phyloP scores from a whole-genome alignment of 31 red algal genomes.

The Asparagopsis taxiformis region DNA sequence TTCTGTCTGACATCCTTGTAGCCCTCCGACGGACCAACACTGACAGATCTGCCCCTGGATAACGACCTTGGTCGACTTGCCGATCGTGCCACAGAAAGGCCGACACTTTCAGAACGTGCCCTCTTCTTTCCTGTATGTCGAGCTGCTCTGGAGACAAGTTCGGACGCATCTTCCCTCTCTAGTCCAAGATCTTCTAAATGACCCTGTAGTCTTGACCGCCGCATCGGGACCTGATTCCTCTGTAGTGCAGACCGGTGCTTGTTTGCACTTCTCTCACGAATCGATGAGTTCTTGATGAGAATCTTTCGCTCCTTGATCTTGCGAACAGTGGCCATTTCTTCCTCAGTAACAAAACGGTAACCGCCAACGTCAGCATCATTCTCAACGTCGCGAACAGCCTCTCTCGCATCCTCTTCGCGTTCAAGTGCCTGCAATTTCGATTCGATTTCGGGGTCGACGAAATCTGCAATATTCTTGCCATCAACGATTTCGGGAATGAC shows the following conservation, averaged over 20 bases:
- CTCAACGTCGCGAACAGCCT: conserved; percentile 67
- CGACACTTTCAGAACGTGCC: conserved; percentile 36
- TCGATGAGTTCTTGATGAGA: conserved; percentile 30
- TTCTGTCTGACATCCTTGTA: conserved; percentile 66
- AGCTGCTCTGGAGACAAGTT: conserved; percentile 41
- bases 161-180: conserved; percentile 63
- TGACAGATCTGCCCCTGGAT: conserved; percentile 37
- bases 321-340: conserved; percentile 50
- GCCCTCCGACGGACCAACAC: conserved; percentile 63
- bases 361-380: conserved; percentile 73
- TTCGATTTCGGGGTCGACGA: conserved; percentile 94
- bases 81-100: conserved; percentile 31
- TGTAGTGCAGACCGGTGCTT: conserved; percentile 33
- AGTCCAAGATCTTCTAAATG: conserved; percentile 64
- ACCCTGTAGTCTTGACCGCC: conserved; percentile 50
- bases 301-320: conserved; percentile 78
- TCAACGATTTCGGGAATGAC: conserved; percentile 96
- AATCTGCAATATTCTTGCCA: conserved; percentile 98
- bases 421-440: conserved; percentile 82
- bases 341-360: conserved; percentile 62
- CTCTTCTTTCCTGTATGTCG: conserved; percentile 44
- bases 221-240: conserved; percentile 37
- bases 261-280: conserved; percentile 69
- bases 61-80: conserved; percentile 42
- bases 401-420: conserved; percentile 86